Percentiles rank a stretch among this genome's conserved stretches.
phyloP scores from a whole-genome alignment of 164 flowering plant species.

The Cinnamomum chago region DNA sequence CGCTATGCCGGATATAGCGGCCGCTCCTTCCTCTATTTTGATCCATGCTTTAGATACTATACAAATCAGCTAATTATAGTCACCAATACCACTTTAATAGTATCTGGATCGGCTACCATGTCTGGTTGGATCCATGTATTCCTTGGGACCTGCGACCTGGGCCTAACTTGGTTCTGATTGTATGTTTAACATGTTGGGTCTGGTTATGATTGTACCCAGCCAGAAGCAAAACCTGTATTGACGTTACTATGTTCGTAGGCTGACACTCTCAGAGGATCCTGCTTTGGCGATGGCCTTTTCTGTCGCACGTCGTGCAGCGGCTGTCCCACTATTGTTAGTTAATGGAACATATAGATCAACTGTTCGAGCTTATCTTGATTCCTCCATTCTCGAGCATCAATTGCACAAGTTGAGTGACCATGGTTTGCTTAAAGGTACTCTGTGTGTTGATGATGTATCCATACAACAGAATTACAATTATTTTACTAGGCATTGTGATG shows the following conservation, averaged over 20 bases:
- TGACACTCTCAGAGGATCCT: conserved; percentile 93
- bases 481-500: background rate
- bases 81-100: no score
- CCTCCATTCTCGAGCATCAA: conserved; percentile 88
- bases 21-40: background rate
- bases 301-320: conserved; percentile 90
- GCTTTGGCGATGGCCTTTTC: conserved; percentile 99
- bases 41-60: background rate
- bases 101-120: no score
- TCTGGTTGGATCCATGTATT: no score
- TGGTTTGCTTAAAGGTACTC: conserved; percentile 72
- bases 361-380: conserved; percentile 79
- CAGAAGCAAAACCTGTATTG: background rate
- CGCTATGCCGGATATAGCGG: no score
- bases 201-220: no score
- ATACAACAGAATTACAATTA: background rate
- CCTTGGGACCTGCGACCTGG: no score
- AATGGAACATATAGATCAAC: conserved; percentile 91
- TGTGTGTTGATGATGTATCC: background rate
- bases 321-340: conserved; percentile 86
- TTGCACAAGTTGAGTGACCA: conserved; percentile 74
- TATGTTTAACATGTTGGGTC: no score
- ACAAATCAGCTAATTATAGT: no score
- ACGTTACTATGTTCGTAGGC: conserved; percentile 36
- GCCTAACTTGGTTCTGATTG: no score